A percentile compares a stretch with the other conserved stretches of the same genome.
phyloP scores from a whole-genome alignment of 805 yeast genomes.

The Yarrowia yakushimensis region DNA sequence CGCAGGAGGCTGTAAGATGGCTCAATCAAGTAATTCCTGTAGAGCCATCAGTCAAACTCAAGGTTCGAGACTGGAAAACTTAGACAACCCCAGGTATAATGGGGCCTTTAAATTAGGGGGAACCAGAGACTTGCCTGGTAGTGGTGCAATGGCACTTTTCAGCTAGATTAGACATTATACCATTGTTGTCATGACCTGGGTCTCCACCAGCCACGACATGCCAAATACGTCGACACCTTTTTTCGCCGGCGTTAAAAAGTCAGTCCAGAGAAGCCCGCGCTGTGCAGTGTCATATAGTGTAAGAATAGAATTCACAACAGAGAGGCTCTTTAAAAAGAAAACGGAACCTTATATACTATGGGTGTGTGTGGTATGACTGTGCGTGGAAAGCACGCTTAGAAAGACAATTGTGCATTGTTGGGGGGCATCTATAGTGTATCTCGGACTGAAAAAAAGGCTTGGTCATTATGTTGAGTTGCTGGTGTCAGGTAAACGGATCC shows the following conservation, averaged over 20 bases:
- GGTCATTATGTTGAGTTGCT: background rate
- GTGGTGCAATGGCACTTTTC: no score
- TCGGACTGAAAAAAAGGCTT: background rate
- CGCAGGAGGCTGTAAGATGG: background rate
- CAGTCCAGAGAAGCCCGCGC: conserved; percentile 15
- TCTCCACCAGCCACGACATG: background rate
- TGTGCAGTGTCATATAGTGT: no score
- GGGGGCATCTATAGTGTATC: background rate
- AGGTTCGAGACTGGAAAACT: background rate
- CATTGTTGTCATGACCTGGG: no score
- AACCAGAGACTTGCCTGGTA: no score
- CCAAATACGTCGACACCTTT: background rate
- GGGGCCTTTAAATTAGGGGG: background rate
- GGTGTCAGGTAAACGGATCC: background rate
- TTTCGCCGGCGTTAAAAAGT: background rate
- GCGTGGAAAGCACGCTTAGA: background rate
- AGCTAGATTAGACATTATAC: no score
- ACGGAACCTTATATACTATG: background rate
- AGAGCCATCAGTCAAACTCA: background rate
- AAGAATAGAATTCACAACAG: background rate
- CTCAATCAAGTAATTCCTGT: background rate
- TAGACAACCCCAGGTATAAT: background rate
- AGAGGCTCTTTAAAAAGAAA: background rate
- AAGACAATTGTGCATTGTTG: conserved; percentile 2
- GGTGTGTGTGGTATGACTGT: background rate